Conservation (phyloP, 768 basidiomycete genomes). For the Dentipellis sp. region DNA sequence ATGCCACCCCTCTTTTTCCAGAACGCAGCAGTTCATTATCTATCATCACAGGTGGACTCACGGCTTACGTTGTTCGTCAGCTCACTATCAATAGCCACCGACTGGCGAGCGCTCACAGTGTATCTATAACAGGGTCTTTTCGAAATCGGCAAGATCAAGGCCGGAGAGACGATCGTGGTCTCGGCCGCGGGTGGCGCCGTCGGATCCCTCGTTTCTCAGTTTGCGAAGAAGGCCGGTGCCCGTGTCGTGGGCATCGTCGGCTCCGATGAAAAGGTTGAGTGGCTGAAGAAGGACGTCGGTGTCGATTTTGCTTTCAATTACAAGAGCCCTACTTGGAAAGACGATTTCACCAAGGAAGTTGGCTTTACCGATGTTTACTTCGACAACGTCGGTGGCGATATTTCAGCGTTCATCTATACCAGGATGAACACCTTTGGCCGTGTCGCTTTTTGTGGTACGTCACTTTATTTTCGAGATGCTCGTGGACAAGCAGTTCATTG, state of each 20-base stretch:
- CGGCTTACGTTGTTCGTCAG: conserved; percentile 72
- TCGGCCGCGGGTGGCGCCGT: conserved; percentile 91
- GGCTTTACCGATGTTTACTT: conserved; percentile 79
- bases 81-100: too few relatives aligned
- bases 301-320: conserved; percentile 83
- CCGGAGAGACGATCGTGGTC: conserved; percentile 78
- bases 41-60: conserved; percentile 51
- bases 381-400: conserved; percentile 77
- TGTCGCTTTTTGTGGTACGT: conserved; percentile 68
- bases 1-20: conserved; percentile 12
- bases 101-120: neutral
- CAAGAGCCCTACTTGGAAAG: conserved; percentile 62
- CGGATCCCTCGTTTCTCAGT: conserved; percentile 75
- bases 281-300: conserved; percentile 76
- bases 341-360: conserved; percentile 59
- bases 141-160: conserved; percentile 70
- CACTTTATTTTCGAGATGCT: neutral
- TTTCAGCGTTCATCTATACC: conserved; percentile 69
- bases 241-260: conserved; percentile 88
- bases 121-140: conserved; percentile 52
- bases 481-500: neutral
- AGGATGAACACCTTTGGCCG: conserved; percentile 71
- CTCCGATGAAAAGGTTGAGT: conserved; percentile 73
- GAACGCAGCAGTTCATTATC: neutral
- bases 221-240: conserved; percentile 71